phyloP scores from a whole-genome alignment of 768 basidiomycete genomes.

The Dentipellis fragilis region DNA sequence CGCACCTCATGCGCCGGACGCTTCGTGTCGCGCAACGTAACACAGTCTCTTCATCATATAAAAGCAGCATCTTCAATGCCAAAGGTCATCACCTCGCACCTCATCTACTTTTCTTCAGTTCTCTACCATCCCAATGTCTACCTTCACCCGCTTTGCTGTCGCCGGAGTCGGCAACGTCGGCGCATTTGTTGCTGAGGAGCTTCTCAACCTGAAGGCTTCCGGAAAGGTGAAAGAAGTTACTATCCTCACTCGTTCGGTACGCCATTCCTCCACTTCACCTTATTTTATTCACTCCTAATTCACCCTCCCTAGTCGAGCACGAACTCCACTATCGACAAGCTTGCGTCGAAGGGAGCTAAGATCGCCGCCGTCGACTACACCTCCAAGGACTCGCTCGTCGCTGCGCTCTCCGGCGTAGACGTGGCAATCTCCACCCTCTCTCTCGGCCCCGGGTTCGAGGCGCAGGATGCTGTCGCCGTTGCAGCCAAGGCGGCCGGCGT shows the following conservation, averaged over 20 bases:
- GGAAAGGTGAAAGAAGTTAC: conserved; percentile 6
- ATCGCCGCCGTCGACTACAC: conserved; percentile 4
- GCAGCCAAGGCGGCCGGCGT: conserved; percentile 14
- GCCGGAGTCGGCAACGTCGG: conserved; percentile 13
- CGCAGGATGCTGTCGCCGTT: conserved; percentile 8
- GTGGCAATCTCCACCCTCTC: conserved; percentile 11
- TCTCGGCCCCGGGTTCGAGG: not conserved
- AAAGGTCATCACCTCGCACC: not conserved
- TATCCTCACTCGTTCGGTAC: conserved; percentile 11
- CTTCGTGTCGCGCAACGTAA: no score
- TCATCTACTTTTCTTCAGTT: not conserved
- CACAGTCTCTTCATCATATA: no score
- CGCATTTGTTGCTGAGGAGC: conserved; percentile 10
- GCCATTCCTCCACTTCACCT: not conserved
- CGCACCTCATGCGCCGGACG: no score
- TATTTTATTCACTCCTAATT: not conserved
- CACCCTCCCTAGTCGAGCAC: not conserved
- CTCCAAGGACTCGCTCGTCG: conserved; percentile 5
- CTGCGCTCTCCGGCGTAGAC: conserved; percentile 8
- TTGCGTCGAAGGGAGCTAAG: conserved; percentile 7
- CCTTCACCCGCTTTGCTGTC: conserved; percentile 9
- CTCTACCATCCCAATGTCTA: conserved; percentile 3
- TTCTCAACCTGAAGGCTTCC: conserved; percentile 9
- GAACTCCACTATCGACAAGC: not conserved
- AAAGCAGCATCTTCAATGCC: no score